Evolutionary conservation across 2,329 filamentous ascomycete species (phyloP).

Genomic region (Aureobasidium sp.): DNA sequence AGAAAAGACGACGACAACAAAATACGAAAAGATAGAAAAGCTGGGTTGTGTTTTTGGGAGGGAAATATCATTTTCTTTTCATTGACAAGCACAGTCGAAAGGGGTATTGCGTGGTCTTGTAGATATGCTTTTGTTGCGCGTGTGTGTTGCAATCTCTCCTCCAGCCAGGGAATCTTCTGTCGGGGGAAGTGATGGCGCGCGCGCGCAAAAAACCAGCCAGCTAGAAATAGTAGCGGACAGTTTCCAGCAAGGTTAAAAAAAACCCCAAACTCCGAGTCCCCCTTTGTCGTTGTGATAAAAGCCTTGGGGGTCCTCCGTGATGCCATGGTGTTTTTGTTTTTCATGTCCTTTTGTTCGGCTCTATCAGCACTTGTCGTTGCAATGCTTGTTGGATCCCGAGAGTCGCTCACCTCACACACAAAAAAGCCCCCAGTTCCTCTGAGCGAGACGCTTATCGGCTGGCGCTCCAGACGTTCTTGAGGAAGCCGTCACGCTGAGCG

Average conservation of each 20-base stretch:
- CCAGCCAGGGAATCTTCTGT: not conserved
- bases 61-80: conserved; percentile 13
- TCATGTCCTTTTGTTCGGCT: not conserved
- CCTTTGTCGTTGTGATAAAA: not conserved
- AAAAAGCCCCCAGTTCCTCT: not conserved
- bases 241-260: not conserved
- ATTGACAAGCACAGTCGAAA: conserved; percentile 8
- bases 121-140: conserved; percentile 4
- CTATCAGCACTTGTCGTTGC: not conserved
- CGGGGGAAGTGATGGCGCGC: not conserved
- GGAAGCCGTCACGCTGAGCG: conserved; percentile 87
- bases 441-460: conserved; percentile 38
- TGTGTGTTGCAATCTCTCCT: not conserved
- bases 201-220: not conserved
- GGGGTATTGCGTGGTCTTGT: not conserved
- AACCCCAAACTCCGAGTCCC: conserved; percentile 1
- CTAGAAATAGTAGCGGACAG: not conserved
- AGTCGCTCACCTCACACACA: conserved; percentile 12
- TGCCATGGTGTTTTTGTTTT: conserved; percentile 4
- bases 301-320: not conserved
- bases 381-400: not conserved
- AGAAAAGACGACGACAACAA: not conserved
- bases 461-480: conserved; percentile 95
- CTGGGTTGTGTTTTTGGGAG: not conserved
- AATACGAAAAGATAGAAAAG: not conserved